These are phyloP conservation scores for Gossypium stocksii DNA, from an alignment of 345 rosid species.

Conservation along the genomic window DNA sequence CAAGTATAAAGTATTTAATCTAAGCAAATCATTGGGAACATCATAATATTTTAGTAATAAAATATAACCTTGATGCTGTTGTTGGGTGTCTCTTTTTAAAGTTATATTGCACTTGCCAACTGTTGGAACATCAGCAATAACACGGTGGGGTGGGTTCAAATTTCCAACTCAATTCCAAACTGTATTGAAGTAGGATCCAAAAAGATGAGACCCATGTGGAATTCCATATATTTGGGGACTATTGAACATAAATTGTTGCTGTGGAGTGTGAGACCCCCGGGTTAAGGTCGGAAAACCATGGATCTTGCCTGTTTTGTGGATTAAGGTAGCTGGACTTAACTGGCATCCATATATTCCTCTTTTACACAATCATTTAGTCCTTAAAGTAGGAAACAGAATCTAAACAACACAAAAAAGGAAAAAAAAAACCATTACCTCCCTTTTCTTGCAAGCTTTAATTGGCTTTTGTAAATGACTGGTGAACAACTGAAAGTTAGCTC, in stretches of 20 bases:
- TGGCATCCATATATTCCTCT: not conserved
- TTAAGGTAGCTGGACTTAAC: not conserved
- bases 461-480: not conserved
- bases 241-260: not conserved
- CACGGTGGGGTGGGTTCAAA: not conserved
- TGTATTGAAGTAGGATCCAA: not conserved
- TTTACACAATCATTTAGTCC: not conserved
- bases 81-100: not conserved
- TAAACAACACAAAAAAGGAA: not conserved
- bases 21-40: not conserved
- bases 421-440: no score
- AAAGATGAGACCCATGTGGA: not conserved
- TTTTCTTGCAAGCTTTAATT: conserved; percentile 6
- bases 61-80: not conserved
- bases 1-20: not conserved
- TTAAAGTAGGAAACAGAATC: not conserved
- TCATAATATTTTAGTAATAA: not conserved
- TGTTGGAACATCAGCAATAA: not conserved
- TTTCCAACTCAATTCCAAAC: not conserved
- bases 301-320: not conserved
- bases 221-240: not conserved
- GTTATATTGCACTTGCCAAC: not conserved
- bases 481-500: not conserved
- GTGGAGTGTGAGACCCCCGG: not conserved
- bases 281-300: not conserved